Base-by-base conservation (phyloP, 2,329 filamentous ascomycete genomes). In the Penicillium frequentans region DNA sequence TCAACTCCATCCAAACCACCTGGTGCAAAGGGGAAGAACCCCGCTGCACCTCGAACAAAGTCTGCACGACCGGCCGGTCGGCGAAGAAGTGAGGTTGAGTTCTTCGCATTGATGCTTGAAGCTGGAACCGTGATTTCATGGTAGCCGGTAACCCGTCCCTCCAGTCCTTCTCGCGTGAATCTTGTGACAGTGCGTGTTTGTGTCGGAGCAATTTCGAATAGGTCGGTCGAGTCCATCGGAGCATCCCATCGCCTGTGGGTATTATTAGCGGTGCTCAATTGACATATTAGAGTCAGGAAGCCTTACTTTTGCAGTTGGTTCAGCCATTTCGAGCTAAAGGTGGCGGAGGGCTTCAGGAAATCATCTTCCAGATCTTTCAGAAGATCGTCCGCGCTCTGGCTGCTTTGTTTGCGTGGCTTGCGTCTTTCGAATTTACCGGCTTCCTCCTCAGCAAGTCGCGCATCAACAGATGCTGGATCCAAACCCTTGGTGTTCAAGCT, bases 181-280 rank as follows among this genome's bases (percentile, higher is more conserved):
- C 95, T 87, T 27, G 91, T 96, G 64, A 97, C 88, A n/a, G 93
- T 98, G 56, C 95, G 86, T 16, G 92, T 93, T 76, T 98, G 95
- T 0, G 93, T 96, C 3, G 92, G 90, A 1, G 92, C 91, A 54
- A 98, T 83, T 61, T 88, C 86, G 75, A 96, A 96, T 19, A 98
- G 83, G 55, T 91, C 87, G n/a, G 86, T 84, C 71, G 93, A 90
- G 68, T 96, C 89, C 37, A 87, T 84, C 4, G 90, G 85, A 55
- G 86, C 83, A 61, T 96, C 90, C 95, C 93, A 99, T 72, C 87
- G 80, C 64, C 81, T 82, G 55, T 14, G 59, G 49, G 49, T 52
- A 43, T 26, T 21, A 49, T 64, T 58, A 59, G 53, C 37, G 24
- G 23, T 13, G 45, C 27, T 27, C 35, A 39, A 19, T 42, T 13